These are phyloP conservation scores for Kazachstania sp. DNA, from an alignment of 1,139 yeast species.

Conservation along the genomic window DNA sequence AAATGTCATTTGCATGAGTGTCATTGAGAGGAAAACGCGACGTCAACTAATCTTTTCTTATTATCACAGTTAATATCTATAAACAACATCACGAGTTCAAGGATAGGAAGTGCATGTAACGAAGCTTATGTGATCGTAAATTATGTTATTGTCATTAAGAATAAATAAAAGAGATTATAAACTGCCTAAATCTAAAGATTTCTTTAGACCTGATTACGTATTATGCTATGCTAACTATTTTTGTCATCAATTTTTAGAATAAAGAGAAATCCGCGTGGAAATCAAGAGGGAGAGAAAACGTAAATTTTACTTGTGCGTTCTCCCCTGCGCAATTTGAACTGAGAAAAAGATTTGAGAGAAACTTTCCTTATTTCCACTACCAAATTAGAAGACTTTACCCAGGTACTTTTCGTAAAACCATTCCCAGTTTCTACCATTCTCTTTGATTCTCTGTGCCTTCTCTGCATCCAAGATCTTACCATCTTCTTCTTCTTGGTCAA, in stretches of 20 bases:
- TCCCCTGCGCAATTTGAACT: too few relatives aligned
- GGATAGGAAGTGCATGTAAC: too few relatives aligned
- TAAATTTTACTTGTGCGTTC: too few relatives aligned
- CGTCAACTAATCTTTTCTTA: too few relatives aligned
- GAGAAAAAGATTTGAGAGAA: too few relatives aligned
- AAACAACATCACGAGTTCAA: too few relatives aligned
- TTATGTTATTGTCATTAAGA: neutral
- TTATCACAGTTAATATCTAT: too few relatives aligned
- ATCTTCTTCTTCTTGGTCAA: conserved; percentile 60
- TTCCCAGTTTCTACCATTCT: conserved; percentile 30
- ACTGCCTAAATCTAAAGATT: neutral
- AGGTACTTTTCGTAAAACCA: conserved; percentile 52
- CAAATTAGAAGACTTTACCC: conserved; percentile 45
- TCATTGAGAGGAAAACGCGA: too few relatives aligned
- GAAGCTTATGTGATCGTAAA: too few relatives aligned
- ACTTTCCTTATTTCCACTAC: neutral
- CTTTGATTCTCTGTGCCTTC: conserved; percentile 38
- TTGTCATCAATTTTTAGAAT: neutral
- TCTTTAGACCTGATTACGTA: neutral
- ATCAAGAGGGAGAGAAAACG: too few relatives aligned
- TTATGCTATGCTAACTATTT: neutral
- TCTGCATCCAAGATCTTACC: conserved; percentile 38
- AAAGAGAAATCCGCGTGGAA: too few relatives aligned
- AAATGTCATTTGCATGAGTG: too few relatives aligned
- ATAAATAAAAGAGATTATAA: neutral